Conservation (phyloP, 2,329 filamentous ascomycete genomes). For the Ophiostoma populinum region DNA sequence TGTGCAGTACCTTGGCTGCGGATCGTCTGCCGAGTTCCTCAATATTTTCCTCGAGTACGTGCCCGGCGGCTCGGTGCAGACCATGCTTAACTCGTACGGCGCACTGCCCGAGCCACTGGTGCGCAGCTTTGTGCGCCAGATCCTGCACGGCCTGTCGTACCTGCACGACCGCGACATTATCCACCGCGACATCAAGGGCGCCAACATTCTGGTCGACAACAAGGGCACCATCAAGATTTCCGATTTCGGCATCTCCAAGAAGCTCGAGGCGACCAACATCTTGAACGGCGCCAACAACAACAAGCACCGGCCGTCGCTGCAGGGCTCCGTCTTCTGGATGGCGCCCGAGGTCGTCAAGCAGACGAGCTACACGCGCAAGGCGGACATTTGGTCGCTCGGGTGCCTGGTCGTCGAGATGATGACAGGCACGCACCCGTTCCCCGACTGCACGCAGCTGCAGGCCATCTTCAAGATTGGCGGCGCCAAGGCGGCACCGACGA, state of each 20-base stretch:
- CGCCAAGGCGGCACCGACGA: slow-evolving; percentile 68
- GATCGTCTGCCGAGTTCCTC: slow-evolving; percentile 74
- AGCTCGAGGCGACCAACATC: slow-evolving; percentile 80
- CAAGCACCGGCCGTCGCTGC: slow-evolving; percentile 61
- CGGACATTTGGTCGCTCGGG: slow-evolving; percentile 95
- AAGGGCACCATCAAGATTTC: slow-evolving; percentile 98
- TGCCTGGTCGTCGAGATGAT: slow-evolving; percentile 99
- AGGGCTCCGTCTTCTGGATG: slow-evolving; percentile 99
- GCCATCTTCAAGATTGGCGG: slow-evolving; percentile 98
- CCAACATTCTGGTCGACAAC: slow-evolving; percentile 97
- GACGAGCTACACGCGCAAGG: slow-evolving; percentile 94
- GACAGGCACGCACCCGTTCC: slow-evolving; percentile 89
- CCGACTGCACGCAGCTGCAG: slow-evolving; percentile 90
- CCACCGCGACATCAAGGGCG: slow-evolving; percentile 96
- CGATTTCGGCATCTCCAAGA: slow-evolving; percentile 97
- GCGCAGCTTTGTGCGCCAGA: slow-evolving; percentile 91
- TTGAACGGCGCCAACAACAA: slow-evolving; percentile 51
- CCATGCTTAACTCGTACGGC: slow-evolving; percentile 97
- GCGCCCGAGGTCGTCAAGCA: slow-evolving; percentile 96
- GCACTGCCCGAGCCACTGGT: slow-evolving; percentile 86
- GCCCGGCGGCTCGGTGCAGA: slow-evolving; percentile 89
- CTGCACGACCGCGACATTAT: slow-evolving; percentile 92
- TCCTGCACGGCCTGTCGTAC: slow-evolving; percentile 80
- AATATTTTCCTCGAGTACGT: slow-evolving; percentile 99
- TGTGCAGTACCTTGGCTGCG: slow-evolving; percentile 92